Evolutionary conservation across 768 basidiomycete genomes (phyloP), one percentile per base, ranked within the genome.

Genomic region (Rhodotorula diobovata): DNA sequence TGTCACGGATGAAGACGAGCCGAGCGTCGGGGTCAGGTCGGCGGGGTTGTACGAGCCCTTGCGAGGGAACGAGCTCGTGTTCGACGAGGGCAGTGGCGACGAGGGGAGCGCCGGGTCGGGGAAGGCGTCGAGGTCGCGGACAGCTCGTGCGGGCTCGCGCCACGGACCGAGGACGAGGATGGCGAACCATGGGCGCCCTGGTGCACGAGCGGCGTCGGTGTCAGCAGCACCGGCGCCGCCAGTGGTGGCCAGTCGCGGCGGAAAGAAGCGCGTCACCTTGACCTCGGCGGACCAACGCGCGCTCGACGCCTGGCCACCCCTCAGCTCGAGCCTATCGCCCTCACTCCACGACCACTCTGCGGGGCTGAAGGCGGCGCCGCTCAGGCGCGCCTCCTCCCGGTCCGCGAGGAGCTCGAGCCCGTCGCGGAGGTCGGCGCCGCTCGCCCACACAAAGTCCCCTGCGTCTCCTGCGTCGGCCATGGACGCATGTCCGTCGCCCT

Each of bases 21-120:
- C 69, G 64, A 70, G 58, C 45, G 69, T 70, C n/a, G 69, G 69
- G 3, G 69, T 70, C 4, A 54, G 59, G 18, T 70, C 69, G 9
- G 69, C 66, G 11, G 10, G 21, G 12, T 16, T 15, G 64, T 66
- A 50, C 35, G 69, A 70, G 18, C 61, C 69, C 46, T 57, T 61
- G 37, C 69, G 58, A 28, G 64, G 56, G 45, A 62, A 30, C 41
- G 54, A 16, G 9, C 63, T 20, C 53, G 58, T 53, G 6, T 23
- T 43, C 16, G 39, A 50, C 39, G 39, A 48, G 57, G n/a, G 39
- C 30, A 56, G 48, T 34, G n/a, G 37, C 57, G 7, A 69, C 30
- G 8, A 21, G 30, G 30, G 30, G 28, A 37, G 14, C 6, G 55
- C 43, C 23, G 63, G 46, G 43, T 65, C 63, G 63, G 56, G 54